Evolutionary conservation across 106 monocot genomes (phyloP), one percentile per base, ranked within the genome.

Genomic region (Dendrobium nobile): DNA sequence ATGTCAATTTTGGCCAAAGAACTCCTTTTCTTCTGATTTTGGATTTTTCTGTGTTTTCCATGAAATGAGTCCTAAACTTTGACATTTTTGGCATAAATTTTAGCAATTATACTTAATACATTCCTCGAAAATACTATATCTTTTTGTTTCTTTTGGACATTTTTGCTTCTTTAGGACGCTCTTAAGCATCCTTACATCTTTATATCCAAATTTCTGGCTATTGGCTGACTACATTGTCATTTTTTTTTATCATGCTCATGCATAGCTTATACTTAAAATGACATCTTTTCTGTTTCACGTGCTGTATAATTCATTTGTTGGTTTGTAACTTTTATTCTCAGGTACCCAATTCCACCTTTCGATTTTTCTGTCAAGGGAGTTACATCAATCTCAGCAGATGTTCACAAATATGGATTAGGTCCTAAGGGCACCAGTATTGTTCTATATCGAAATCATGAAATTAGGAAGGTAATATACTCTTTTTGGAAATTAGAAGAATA

Each of bases 401-500:
- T 99, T 15, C 99, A 99, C 91, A 99, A 99, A 86, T 99, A 99
- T 88, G 99, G 99, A 75, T 84, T 99, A 81, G 99, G 64, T 89
- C 99, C 99, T 27, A 99, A 99, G 82, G 99, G 99, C 41, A 93
- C 95, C 44, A 99, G 99, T 80, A 77, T 99, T 54, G 93, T 99
- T 82, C 86, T 99, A 1, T 99, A 99, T 84, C 93, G 93, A 87
- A 93, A 95, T 85, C 99, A 90, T 89, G 95, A 95, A 85, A 91
- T 99, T 75, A 89, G 99, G 85, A 99, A 99, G 92, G 95, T 99
- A 89, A 61, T 28, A 10, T 68, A 24, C 10, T 15, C 7, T 5
- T n/a, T n/a, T 43, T 41, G 42, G 74, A 74, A 43, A 26, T 47
- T 76, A 9, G 26, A 26, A 48, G 43, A 20, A 74, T 41, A 7